Conservation (phyloP, 164 flowering plant species). For the Tetracentron sinense region DNA sequence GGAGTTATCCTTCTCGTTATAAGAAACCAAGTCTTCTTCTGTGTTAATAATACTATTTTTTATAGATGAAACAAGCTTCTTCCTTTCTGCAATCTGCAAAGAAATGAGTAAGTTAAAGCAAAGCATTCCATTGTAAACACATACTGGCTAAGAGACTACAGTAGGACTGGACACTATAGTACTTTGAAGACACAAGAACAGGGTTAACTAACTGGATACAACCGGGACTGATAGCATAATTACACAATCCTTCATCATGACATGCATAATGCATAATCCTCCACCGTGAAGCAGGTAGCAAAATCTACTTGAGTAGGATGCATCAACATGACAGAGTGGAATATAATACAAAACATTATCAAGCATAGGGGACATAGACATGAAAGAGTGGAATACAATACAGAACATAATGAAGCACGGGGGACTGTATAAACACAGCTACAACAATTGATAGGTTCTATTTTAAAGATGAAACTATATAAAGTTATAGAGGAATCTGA, state of each 20-base stretch:
- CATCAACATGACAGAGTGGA: neutral
- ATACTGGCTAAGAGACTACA: neutral
- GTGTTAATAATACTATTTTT: conserved; percentile 29
- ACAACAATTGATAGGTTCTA: neutral
- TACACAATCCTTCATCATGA: too few relatives aligned
- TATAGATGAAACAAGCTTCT: conserved; percentile 65
- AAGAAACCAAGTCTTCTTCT: conserved; percentile 28
- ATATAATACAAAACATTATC: neutral
- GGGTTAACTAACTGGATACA: neutral
- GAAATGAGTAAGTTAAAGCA: conserved; percentile 1
- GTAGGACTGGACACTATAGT: neutral
- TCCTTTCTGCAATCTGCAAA: conserved; percentile 76
- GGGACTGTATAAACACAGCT: neutral
- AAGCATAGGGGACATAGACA: neutral
- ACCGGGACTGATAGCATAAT: neutral
- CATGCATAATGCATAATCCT: neutral
- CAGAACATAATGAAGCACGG: neutral
- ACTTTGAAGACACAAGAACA: neutral
- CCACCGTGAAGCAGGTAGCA: neutral
- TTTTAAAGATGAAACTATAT: neutral
- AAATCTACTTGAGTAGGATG: neutral
- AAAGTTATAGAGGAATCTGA: too few relatives aligned
- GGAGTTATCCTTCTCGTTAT: conserved; percentile 18
- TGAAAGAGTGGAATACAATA: neutral
- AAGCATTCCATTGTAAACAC: neutral